phyloP scores from a whole-genome alignment of 352 stramenopile species.

The Pythium folliculosum region DNA sequence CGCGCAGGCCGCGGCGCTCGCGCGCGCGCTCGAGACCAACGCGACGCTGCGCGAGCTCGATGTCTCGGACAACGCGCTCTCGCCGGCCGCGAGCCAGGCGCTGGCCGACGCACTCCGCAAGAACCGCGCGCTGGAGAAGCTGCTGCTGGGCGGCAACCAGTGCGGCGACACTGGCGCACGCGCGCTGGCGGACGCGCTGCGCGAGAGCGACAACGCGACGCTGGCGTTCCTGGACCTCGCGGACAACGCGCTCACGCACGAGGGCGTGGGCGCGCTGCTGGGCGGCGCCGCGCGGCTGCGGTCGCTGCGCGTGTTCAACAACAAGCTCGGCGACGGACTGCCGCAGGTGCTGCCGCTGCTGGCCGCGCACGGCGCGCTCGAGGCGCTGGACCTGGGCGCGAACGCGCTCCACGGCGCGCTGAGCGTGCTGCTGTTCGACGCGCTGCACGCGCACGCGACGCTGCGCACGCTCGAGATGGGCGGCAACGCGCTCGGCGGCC shows the following conservation, averaged over 20 bases:
- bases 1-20: slow-evolving; percentile 40
- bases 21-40: slow-evolving; percentile 50
- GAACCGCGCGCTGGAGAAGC: slow-evolving; percentile 48
- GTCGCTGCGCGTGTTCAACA: slow-evolving; percentile 80
- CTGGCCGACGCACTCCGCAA: slow-evolving; percentile 44
- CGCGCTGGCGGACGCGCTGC: slow-evolving; percentile 39
- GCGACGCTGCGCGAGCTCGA: slow-evolving; percentile 56
- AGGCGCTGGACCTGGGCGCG: slow-evolving; percentile 66
- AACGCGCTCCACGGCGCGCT: slow-evolving; percentile 70
- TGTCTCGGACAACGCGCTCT: slow-evolving; percentile 72
- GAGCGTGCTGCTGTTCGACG: slow-evolving; percentile 61
- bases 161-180: slow-evolving; percentile 50
- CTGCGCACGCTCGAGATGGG: slow-evolving; percentile 86
- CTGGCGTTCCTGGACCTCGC: slow-evolving; percentile 66
- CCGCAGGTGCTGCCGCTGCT: slow-evolving; percentile 51
- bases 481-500: slow-evolving; percentile 76
- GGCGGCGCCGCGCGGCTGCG: slow-evolving; percentile 42
- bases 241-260: slow-evolving; percentile 62
- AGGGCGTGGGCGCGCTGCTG: slow-evolving; percentile 52
- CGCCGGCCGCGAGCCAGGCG: slow-evolving; percentile 30
- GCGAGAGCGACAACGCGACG: slow-evolving; percentile 33
- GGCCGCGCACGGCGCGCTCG: slow-evolving; percentile 50
- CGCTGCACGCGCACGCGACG: slow-evolving; percentile 59
- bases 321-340: slow-evolving; percentile 58
- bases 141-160: slow-evolving; percentile 68